These are phyloP conservation scores for Geotrichum macrosporum DNA, from an alignment of 1,139 yeast species.

Conservation along the genomic window DNA sequence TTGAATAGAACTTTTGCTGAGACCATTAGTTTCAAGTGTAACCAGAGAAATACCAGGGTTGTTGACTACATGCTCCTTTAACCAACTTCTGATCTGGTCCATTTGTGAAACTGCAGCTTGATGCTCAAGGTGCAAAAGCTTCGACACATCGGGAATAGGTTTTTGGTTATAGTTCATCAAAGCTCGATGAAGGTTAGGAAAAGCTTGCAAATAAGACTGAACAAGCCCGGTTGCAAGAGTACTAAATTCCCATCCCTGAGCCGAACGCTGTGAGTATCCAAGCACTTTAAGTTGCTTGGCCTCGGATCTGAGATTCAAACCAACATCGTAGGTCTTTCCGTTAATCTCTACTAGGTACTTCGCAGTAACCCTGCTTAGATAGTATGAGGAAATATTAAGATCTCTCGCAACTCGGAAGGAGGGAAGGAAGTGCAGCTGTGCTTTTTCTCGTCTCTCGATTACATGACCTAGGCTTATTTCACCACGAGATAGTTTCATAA, in stretches of 20 bases:
- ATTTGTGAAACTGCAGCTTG: conserved; percentile 43
- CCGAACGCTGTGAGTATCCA: conserved; percentile 72
- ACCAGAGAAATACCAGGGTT: conserved; percentile 54
- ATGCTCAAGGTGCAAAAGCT: conserved; percentile 41
- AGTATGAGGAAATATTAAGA: conserved; percentile 55
- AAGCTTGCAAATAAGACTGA: conserved; percentile 54
- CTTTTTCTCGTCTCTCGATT: conserved; percentile 49
- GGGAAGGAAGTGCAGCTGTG: conserved; percentile 58
- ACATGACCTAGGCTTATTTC: conserved; percentile 34
- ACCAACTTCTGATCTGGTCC: conserved; percentile 40
- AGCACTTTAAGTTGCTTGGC: conserved; percentile 74
- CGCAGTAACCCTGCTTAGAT: conserved; percentile 75
- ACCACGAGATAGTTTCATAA: conserved; percentile 32
- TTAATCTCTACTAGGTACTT: conserved; percentile 57
- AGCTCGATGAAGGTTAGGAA: conserved; percentile 56
- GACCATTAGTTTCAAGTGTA: conserved; percentile 72
- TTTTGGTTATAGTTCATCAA: conserved; percentile 34
- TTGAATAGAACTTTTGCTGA: conserved; percentile 61
- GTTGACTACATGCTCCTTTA: conserved; percentile 48
- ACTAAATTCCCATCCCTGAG: conserved; percentile 80
- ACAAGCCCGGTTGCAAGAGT: conserved; percentile 67
- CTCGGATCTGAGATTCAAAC: conserved; percentile 81
- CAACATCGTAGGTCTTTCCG: conserved; percentile 63
- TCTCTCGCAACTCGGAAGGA: conserved; percentile 61
- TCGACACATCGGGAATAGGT: conserved; percentile 43